Evolutionary conservation across 2,329 filamentous ascomycete species (phyloP), one percentile per base, ranked within the genome.

Genomic region (Alternaria sp.): DNA sequence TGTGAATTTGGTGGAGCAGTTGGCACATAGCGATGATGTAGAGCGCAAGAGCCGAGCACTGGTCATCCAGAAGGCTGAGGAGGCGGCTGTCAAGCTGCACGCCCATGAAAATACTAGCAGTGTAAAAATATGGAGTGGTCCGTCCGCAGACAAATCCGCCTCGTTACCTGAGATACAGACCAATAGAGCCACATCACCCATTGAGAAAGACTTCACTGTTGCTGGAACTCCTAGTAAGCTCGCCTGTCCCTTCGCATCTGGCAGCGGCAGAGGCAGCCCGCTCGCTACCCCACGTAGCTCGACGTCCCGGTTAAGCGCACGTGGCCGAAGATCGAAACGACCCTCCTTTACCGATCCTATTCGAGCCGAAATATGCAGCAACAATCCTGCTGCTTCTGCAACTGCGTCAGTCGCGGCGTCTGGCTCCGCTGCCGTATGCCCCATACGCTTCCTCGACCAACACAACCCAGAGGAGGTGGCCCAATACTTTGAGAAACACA

Each of bases 381-480:
- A 77, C 47, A 80, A 72, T 46, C 76, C 84, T 33, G 82, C 84
- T 6, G 82, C 84, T 6, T 84, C 84, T 9, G 83, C 82, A 26
- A 83, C 86, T 63, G 84, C 85, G 33, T 73, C 76, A 26, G 68
- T 85, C 47, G 74, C 78, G 30, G 64, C 71, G 20, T 75, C 75
- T 45, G 77, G 77, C 4, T 79, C 80, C 45, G 79, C 75, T n/a
- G 81, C 88, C 60, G 93, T 93, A 76, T 98, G 95, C 79, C 95
- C 95, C 3, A 98, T 98, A 64, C 92, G 95, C 51, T 97, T 92
- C 82, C 85, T 97, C 76, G 91, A 97, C 79, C 91, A 97, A 78
- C 94, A 97, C 76, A 94, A 93, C 3, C 93, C 95, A 2, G 93
- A 97, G 82, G 94, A 97, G 77, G 90, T 98, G 65, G 95, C 95